Percentiles rank a stretch among this genome's conserved stretches.
Conservation (phyloP, 805 yeast species). For the Pichia kluyveri region DNA sequence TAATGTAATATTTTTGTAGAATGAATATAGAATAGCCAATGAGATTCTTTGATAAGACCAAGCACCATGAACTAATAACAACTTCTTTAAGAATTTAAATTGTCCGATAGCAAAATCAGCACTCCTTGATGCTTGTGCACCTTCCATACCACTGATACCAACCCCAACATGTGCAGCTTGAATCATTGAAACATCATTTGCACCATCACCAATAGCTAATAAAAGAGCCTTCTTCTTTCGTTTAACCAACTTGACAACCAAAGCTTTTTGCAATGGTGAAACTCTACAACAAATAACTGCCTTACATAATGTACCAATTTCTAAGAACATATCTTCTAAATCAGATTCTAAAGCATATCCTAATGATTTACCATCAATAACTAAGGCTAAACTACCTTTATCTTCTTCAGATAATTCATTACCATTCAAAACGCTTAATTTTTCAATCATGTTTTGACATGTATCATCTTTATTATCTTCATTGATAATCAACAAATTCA, state of each 20-base stretch:
- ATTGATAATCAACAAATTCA: conserved; percentile 84
- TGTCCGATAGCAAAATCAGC: conserved; percentile 98
- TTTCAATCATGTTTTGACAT: conserved; percentile 58
- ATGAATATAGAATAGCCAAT: conserved; percentile 86
- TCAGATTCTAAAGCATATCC: conserved; percentile 78
- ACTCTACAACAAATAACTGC: conserved; percentile 98
- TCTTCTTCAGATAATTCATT: conserved; percentile 62
- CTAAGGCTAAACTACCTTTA: conserved; percentile 70
- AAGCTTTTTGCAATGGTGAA: conserved; percentile 92
- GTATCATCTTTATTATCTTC: conserved; percentile 81
- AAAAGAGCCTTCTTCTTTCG: conserved; percentile 65
- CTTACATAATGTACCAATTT: conserved; percentile 77
- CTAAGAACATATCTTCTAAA: conserved; percentile 67
- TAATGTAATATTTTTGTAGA: conserved; percentile 89
- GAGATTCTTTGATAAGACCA: conserved; percentile 97
- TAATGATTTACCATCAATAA: conserved; percentile 90
- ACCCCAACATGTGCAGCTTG: conserved; percentile 99
- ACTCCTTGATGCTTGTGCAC: conserved; percentile 98
- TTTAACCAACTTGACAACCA: conserved; percentile 92
- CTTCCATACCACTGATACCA: conserved; percentile 98
- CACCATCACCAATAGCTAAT: conserved; percentile 97
- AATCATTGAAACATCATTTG: conserved; percentile 97
- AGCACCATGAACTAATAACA: conserved; percentile 87
- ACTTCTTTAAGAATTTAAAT: conserved; percentile 74
- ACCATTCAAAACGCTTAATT: conserved; percentile 63